Conservation (phyloP, 2,329 filamentous ascomycete genomes). For the Cephalotrichum gorgonifer region DNA sequence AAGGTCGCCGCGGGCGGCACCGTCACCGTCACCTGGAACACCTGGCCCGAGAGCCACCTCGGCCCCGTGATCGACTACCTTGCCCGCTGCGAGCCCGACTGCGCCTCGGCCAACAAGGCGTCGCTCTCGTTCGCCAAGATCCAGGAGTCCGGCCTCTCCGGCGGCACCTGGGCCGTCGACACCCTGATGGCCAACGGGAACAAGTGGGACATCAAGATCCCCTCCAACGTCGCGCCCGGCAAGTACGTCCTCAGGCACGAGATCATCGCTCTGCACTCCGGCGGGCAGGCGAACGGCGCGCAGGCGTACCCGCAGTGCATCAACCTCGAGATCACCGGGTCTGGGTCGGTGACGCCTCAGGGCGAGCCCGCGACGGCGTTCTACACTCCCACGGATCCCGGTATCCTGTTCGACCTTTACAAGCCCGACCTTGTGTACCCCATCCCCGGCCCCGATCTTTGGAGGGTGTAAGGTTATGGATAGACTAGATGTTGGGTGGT, state of each 20-base stretch:
- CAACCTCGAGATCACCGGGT: slow-evolving; percentile 34
- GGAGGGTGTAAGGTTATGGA: not conserved
- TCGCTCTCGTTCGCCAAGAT: slow-evolving; percentile 51
- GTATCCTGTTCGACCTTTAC: slow-evolving; percentile 25
- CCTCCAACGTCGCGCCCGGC: slow-evolving; percentile 32
- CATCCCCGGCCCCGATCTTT: slow-evolving; percentile 18
- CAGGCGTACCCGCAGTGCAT: slow-evolving; percentile 44
- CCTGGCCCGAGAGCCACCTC: slow-evolving; percentile 55
- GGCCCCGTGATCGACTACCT: slow-evolving; percentile 53
- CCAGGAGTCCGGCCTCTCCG: slow-evolving; percentile 38
- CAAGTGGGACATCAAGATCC: slow-evolving; percentile 36
- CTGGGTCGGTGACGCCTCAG: slow-evolving; percentile 16
- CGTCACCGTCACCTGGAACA: slow-evolving; percentile 50
- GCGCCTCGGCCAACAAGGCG: slow-evolving; percentile 37
- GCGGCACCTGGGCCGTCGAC: slow-evolving; percentile 45
- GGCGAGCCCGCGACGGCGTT: slow-evolving; percentile 21
- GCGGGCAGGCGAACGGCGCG: slow-evolving; percentile 25
- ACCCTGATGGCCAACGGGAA: slow-evolving; percentile 34
- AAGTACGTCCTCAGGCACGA: slow-evolving; percentile 46
- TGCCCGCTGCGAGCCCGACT: slow-evolving; percentile 42
- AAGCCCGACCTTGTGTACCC: slow-evolving; percentile 15
- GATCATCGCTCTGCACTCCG: slow-evolving; percentile 44
- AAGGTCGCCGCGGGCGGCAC: slow-evolving; percentile 47
- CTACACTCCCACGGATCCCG: slow-evolving; percentile 24
- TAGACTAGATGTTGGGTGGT: not conserved